Percentiles rank a stretch among this genome's conserved stretches.
Conservation (phyloP, 1,284 basidiomycete genomes). For the Cerioporus squamosus region DNA sequence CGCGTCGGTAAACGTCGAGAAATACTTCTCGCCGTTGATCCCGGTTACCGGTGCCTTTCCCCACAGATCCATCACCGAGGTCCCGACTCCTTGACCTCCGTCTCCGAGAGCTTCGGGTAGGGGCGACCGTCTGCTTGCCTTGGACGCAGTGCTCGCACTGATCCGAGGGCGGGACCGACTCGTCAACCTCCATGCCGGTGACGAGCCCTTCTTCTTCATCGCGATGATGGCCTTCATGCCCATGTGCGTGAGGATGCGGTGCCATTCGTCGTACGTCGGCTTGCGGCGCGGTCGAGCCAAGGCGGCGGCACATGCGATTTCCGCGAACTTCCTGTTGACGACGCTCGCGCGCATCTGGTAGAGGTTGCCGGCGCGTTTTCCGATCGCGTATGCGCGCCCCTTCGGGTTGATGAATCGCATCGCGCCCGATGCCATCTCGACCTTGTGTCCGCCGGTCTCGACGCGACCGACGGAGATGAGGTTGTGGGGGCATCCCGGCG, state of each 20-base stretch:
- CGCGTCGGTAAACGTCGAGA: too few species aligned
- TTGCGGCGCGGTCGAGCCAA: too few species aligned
- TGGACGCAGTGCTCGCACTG: conserved; percentile 7
- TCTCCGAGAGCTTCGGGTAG: conserved; percentile 18
- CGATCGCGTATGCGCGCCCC: conserved; percentile 1
- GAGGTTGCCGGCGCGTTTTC: conserved; percentile 9
- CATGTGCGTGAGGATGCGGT: neutral
- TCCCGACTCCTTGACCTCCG: conserved; percentile 32
- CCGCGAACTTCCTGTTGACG: neutral
- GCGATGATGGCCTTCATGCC: neutral
- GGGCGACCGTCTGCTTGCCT: conserved; percentile 4
- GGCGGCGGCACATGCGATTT: too few species aligned
- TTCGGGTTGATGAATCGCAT: conserved; percentile 6
- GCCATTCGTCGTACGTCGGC: too few species aligned
- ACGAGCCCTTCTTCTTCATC: neutral
- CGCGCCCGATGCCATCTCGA: conserved; percentile 9
- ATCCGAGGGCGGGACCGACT: neutral
- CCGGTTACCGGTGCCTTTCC: conserved; percentile 36
- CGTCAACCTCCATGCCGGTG: conserved; percentile 4
- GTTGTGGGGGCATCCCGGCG: conserved; percentile 37
- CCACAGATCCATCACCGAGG: conserved; percentile 43
- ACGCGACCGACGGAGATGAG: conserved; percentile 38
- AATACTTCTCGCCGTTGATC: neutral
- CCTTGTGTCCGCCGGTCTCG: conserved; percentile 17
- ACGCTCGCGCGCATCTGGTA: too few species aligned